Base-by-base conservation (phyloP, 1,284 basidiomycete genomes). In the Heterobasidion parviporum region DNA sequence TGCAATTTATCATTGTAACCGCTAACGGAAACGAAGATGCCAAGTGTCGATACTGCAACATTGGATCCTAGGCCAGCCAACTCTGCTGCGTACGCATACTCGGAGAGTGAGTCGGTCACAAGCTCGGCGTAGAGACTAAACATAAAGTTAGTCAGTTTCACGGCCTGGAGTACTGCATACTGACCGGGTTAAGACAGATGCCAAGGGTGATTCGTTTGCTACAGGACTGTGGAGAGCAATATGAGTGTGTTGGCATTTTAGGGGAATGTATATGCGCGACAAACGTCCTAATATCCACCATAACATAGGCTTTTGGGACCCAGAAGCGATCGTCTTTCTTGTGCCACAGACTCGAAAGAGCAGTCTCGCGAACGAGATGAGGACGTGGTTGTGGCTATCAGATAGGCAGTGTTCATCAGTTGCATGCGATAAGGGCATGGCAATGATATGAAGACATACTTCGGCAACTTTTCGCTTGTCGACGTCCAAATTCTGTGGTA, bases 281-380 rank as follows among this genome's bases (percentile, higher is more conserved):
- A 48, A 3, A 48, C 46, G 84, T 89, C 63, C 85, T 77, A 48
- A 92, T 73, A 60, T 89, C 82, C 53, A 93, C 75, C 56, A 84
- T 70, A n/a, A 85, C 78, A 58, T 81, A 76, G 2, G 92, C 92
- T 66, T 92, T 92, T 0, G 95, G 95, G 6, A 95, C 83, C 89
- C 92, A 96, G 75, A 95, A 98, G 58, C 80, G 82, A 70, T 98
- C 94, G 67, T 98, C 95, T 67, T 94, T 94, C 77, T 98, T 98
- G 73, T 94, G 83, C 94, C 94, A 98, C 10, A 97, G 71, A 18
- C 84, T 78, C 1, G 86, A 89, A 36, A 88, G 65, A 0, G 80
- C 72, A 0, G 84, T 92, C 67, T 92, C 79, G 33, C 81, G 76
- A 55, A 98, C 79, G 57, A 94, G 81, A 61, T 80, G 74, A 10